A percentile compares a stretch with the other conserved stretches of the same genome.
Evolutionary conservation across 306 rosid genomes (phyloP).

Genomic region (Sesbania bispinosa): DNA sequence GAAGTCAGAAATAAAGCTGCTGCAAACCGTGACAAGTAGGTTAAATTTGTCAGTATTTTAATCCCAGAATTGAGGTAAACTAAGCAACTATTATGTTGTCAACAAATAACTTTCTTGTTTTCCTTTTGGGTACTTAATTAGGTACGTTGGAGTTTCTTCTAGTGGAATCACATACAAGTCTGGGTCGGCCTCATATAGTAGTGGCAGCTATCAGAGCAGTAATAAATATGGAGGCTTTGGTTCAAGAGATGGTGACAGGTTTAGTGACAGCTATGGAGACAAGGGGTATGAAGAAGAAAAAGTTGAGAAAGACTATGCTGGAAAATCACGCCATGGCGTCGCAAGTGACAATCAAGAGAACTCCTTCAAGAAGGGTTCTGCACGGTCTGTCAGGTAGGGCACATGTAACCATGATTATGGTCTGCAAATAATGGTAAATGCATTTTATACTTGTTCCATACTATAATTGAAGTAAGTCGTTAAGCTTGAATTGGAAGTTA

Average conservation of each 20-base stretch:
- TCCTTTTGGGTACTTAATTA: constrained; percentile 32
- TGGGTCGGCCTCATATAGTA: constrained; percentile 55
- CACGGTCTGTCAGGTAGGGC: constrained; percentile 55
- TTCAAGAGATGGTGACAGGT: constrained; percentile 45
- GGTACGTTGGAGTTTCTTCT: constrained; percentile 96
- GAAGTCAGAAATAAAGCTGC: constrained; percentile 90
- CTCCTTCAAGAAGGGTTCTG: constrained; percentile 59
- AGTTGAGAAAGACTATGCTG: constrained; percentile 42
- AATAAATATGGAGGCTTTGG: constrained; percentile 64
- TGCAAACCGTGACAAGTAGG: constrained; percentile 92
- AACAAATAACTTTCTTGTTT: constrained; percentile 20
- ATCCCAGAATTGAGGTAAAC: constrained; percentile 8
- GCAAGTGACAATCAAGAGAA: constrained; percentile 45
- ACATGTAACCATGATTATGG: constrained; percentile 15
- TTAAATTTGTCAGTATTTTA: constrained; percentile 20
- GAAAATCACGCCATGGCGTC: constrained; percentile 44
- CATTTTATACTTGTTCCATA: neutral
- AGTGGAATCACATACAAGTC: constrained; percentile 77
- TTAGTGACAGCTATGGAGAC: constrained; percentile 55
- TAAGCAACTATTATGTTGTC: constrained; percentile 23
- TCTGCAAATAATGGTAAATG: neutral
- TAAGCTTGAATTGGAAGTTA: neutral
- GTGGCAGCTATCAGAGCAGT: constrained; percentile 60
- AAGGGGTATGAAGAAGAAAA: constrained; percentile 63
- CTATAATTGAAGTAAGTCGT: neutral